Conservation (phyloP, 495 filamentous ascomycete species). For the Tuber aestivum region DNA sequence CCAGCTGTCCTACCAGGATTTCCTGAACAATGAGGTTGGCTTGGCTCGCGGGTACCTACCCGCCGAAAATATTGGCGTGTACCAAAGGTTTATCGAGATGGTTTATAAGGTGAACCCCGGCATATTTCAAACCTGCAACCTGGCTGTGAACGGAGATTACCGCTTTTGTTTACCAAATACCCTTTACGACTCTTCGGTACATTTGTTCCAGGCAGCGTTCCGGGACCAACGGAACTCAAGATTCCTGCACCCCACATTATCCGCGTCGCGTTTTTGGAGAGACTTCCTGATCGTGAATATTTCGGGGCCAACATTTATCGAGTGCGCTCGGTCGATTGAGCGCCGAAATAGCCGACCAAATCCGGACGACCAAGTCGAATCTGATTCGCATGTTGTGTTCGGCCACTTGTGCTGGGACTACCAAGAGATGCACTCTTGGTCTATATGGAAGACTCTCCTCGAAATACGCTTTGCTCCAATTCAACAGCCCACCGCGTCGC, state of each 20-base stretch:
- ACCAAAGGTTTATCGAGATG: slow-evolving; percentile 15
- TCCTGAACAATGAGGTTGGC: slow-evolving; percentile 17
- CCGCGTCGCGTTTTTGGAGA: slow-evolving; percentile 14
- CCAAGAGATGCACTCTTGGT: slow-evolving; percentile 17
- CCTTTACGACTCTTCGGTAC: slow-evolving; percentile 20
- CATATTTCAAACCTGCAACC: slow-evolving; percentile 14
- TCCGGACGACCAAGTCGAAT: slow-evolving; percentile 15
- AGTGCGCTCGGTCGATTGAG: slow-evolving; percentile 22
- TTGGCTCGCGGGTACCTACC: not conserved
- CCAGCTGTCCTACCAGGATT: slow-evolving; percentile 12
- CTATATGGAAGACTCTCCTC: slow-evolving; percentile 17
- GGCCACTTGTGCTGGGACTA: slow-evolving; percentile 25
- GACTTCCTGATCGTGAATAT: slow-evolving; percentile 4
- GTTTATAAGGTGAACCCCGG: slow-evolving; percentile 9
- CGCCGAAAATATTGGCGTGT: slow-evolving; percentile 17
- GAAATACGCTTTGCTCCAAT: slow-evolving; percentile 19
- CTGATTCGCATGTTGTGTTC: slow-evolving; percentile 21
- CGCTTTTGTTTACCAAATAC: slow-evolving; percentile 16
- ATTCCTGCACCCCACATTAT: slow-evolving; percentile 26
- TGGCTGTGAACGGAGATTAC: slow-evolving; percentile 25
- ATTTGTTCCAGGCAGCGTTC: slow-evolving; percentile 35
- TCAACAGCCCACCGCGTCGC: not conserved
- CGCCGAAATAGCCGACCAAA: slow-evolving; percentile 15
- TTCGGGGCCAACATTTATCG: slow-evolving; percentile 6
- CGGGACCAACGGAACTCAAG: slow-evolving; percentile 17